Base-by-base conservation (phyloP, 2,329 filamentous ascomycete species). In the Metarhizium humberi region DNA sequence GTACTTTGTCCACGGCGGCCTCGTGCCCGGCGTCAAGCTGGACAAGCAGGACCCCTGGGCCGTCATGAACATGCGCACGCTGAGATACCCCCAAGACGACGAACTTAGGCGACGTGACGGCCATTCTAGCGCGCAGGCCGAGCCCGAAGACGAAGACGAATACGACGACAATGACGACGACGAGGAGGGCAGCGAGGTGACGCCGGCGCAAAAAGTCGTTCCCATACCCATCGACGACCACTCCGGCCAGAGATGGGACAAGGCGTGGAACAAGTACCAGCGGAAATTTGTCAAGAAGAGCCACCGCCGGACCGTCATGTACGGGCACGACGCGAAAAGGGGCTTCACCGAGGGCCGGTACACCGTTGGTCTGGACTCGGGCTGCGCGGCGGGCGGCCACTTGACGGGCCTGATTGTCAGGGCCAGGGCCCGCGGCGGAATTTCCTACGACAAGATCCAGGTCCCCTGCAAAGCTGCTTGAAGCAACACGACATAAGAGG, bases 21-120 rank as follows among this genome's bases (percentile, higher is more conserved):
- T 97, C 2, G 85, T 94, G 0, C 90, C 92, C 0, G 87, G 85
- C 5, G 73, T 95, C 0, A 69, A 80, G 0, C 75, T 95, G 14
- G 76, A 85, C 49, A 75, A 79, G 52, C 92, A 86, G 62, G 79
- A 96, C 68, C 87, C 91, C 0, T 85, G 82, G 69, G 85, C 87
- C 52, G 87, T 88, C 45, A 96, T 96, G 91, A 94, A 90, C 66
- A 95, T 99, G 89, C 84, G 91, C 55, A 88, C 85, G 6, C 80
- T 96, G 54, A 78, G 88, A 61, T 78, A 76, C 60, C 72, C 84
- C 6, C 67, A 66, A 34, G 64, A 68, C 52, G 64, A 68, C 52
- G 65, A 71, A 29, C 67, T 72, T 32, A 69, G 70, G 73, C 59
- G 75, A 63, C 58, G 70, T 2, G 62, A 62, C 66, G 51, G 57